Base-by-base conservation (phyloP, 202 grass and related monocot genomes). In the Elaeis oleifera region DNA sequence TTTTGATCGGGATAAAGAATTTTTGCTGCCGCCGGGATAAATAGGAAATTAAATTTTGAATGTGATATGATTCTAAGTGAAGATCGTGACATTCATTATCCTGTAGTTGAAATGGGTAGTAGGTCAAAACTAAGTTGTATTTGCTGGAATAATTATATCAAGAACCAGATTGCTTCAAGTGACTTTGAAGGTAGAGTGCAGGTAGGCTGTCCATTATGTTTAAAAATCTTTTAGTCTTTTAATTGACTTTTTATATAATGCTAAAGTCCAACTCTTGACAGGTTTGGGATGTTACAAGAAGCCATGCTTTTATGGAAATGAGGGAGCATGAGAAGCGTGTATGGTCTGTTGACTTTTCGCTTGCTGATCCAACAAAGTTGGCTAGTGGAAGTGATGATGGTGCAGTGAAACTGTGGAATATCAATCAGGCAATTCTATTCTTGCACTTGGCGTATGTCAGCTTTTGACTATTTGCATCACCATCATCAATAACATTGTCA, bases 391-490 rank as follows among this genome's bases (percentile, higher is more conserved):
- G 94, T 60, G 94, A 99, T 79, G 94, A 99, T 78, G 85, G 94
- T 69, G 79, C 71, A 51, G 88, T 99, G 61, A 99, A 99, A 80
- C 83, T 99, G 68, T 99, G 94, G 94, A 87, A 79, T 80, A 99
- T 99, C 72, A 99, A 99, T 99, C 82, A 99, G 94, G 94, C 85
- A 88, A 82, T 95, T 95, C 39, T 85, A 84, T 84, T 90, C 75
- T 89, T 86, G 71, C 62, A 86, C 87, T 80, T 90, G 63, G 62
- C 80, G 83, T 90, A 90, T 90, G 80, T 86, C 87, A 72, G 79
- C 76, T 80, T 90, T 80, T 86, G 63, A 79, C 73, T 74, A 58
- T 23, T 23, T 76, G 81, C 82, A 85, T 63, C 61, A 6, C 75
- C 61, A 64, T 74, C 73, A 74, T 90, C 61, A 63, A 61, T 63